Conservation (phyloP, 257 asterid genomes). For the Solanum appendiculatum region DNA sequence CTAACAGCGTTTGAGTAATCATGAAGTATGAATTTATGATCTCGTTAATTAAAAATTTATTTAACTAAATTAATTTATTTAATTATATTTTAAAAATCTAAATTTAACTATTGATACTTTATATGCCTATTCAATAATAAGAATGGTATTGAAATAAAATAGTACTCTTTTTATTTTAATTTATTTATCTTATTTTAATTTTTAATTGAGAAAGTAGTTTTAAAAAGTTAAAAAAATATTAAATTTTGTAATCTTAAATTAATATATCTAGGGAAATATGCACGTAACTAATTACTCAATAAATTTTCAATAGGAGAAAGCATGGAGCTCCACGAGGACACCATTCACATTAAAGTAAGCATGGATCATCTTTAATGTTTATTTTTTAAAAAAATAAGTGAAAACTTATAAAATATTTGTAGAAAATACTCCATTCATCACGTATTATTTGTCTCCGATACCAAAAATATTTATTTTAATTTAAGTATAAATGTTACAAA, state of each 20-base stretch:
- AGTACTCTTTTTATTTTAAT: too few species aligned
- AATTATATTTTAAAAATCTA: too few species aligned
- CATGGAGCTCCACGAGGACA: not conserved
- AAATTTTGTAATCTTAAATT: not conserved
- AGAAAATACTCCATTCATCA: not conserved
- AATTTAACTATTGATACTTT: not conserved
- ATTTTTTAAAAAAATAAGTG: not conserved
- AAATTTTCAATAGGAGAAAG: not conserved
- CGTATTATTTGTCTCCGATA: not conserved
- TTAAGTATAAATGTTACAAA: not conserved
- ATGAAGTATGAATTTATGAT: not conserved
- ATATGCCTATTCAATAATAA: too few species aligned
- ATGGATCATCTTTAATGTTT: not conserved
- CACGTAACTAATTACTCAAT: not conserved
- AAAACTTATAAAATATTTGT: too few species aligned
- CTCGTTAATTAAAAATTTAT: too few species aligned
- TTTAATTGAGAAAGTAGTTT: not conserved
- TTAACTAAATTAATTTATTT: not conserved
- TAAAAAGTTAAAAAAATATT: too few species aligned
- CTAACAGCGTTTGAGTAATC: not conserved
- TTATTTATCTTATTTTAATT: not conserved
- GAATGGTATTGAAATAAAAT: not conserved
- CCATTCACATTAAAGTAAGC: not conserved
- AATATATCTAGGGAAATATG: not conserved
- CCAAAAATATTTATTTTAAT: too few species aligned